Conservation (phyloP, 1,139 yeast genomes). For the Debaryomycetaceae sp. region DNA sequence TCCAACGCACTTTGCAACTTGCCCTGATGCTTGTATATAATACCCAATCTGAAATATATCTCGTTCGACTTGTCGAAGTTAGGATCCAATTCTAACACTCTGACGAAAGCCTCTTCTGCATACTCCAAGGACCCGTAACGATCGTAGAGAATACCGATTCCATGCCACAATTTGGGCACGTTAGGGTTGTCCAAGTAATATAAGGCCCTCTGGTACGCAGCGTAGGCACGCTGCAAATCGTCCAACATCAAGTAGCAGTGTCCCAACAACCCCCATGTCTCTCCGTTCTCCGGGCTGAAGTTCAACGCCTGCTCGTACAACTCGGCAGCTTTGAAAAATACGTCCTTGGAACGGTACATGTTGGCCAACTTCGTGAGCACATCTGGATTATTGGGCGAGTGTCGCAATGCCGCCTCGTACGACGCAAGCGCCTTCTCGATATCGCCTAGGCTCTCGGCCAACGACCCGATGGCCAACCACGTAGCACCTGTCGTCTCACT, state of each 20-base stretch:
- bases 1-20: conserved; percentile 84
- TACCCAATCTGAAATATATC: conserved; percentile 94
- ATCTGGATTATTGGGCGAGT: conserved; percentile 80
- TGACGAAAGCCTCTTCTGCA: conserved; percentile 96
- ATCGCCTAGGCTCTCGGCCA: conserved; percentile 88
- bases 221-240: conserved; percentile 90
- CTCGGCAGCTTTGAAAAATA: conserved; percentile 91
- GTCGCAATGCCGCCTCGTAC: conserved; percentile 86
- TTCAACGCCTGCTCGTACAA: conserved; percentile 83
- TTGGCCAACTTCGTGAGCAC: conserved; percentile 85
- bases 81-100: conserved; percentile 93
- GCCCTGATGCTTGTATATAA: conserved; percentile 92
- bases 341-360: conserved; percentile 82
- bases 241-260: conserved; percentile 97
- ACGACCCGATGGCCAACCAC: conserved; percentile 87
- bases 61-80: conserved; percentile 95
- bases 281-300: conserved; percentile 85
- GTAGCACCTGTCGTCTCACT: conserved; percentile 81
- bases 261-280: conserved; percentile 95
- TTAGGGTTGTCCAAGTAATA: conserved; percentile 89
- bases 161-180: conserved; percentile 97
- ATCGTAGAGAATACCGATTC: conserved; percentile 93
- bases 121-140: conserved; percentile 93
- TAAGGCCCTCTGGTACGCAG: conserved; percentile 94
- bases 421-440: conserved; percentile 85